Evolutionary conservation across 257 asterid genomes (phyloP), one percentile per base, ranked within the genome.

Genomic region (Nicotiana attenuata): DNA sequence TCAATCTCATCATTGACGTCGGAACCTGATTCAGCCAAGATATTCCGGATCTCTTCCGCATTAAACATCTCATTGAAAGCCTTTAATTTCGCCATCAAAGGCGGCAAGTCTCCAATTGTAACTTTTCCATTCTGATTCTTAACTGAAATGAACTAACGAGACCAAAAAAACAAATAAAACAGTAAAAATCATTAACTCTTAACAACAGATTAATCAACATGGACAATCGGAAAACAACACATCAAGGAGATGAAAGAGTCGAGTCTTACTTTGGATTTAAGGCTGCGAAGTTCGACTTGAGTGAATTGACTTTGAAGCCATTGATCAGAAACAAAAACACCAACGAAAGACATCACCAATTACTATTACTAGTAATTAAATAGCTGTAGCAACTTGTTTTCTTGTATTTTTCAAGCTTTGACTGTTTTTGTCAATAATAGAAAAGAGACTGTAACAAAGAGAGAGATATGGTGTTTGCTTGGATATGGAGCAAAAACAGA

Each of bases 61-160:
- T 86, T 88, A 77, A 86, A 83, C 87, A 79, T 65, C 50, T 86
- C 94, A 75, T 79, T 86, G 59, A 90, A 86, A 66, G 93, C 91
- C 91, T 90, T 96, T 73, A 92, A 83, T 84, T 91, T 96, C 52
- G 86, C 91, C 92, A 96, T 87, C 82, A 92, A 61, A 76, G 92
- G 85, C 2, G 98, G 94, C 82, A 96, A 90, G 87, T 94, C 96
- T 28, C 90, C 97, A 80, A 89, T 83, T 7, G 91, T 89, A 63
- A 91, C 94, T 87, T 87, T 93, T 3, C 97, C 99, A 66, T 87
- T 91, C 89, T 89, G 90, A 84, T 87, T 96, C 96, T 89, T 96
- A 59, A 86, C 35, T 15, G 91, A 85, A 64, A 86, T 82, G 82
- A 92, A 96, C 98, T 96, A 87, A 83, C 84, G 59, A 75, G 0